These are phyloP conservation scores for Clavispora vitiphila DNA, from an alignment of 805 yeast genomes.

Conservation along the genomic window DNA sequence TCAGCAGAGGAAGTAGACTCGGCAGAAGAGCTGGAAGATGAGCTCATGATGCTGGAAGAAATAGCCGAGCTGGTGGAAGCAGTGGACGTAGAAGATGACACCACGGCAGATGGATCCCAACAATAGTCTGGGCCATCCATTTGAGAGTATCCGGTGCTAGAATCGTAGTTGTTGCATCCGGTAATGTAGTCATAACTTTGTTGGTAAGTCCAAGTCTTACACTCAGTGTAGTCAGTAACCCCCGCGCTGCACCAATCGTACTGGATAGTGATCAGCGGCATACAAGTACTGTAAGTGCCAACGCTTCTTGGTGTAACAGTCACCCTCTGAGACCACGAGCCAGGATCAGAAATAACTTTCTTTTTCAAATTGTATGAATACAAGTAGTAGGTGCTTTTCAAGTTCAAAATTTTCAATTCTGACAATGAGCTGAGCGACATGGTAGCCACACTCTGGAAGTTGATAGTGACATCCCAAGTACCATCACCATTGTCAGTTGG, in stretches of 20 bases:
- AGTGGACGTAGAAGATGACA: neutral
- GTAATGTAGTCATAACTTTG: neutral
- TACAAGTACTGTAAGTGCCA: neutral
- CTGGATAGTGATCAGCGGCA: neutral
- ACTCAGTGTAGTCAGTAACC: neutral
- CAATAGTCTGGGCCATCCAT: constrained; percentile 1
- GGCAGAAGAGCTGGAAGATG: neutral
- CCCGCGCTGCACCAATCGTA: constrained; percentile 1
- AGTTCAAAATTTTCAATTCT: neutral
- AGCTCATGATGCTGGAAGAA: neutral
- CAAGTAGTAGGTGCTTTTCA: neutral
- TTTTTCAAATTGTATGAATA: neutral
- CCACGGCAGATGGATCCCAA: neutral
- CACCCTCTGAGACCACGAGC: neutral
- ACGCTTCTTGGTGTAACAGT: neutral
- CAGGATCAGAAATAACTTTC: neutral
- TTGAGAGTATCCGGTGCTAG: neutral
- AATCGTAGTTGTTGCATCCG: neutral
- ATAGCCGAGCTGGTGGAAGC: neutral
- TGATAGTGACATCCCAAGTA: neutral
- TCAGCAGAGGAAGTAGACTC: neutral
- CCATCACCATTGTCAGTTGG: neutral
- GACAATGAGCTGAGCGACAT: neutral
- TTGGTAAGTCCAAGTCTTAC: neutral
- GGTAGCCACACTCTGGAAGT: neutral